These are phyloP conservation scores for Rutstroemia sp. DNA, from an alignment of 2,329 filamentous ascomycete species.

Conservation along the genomic window DNA sequence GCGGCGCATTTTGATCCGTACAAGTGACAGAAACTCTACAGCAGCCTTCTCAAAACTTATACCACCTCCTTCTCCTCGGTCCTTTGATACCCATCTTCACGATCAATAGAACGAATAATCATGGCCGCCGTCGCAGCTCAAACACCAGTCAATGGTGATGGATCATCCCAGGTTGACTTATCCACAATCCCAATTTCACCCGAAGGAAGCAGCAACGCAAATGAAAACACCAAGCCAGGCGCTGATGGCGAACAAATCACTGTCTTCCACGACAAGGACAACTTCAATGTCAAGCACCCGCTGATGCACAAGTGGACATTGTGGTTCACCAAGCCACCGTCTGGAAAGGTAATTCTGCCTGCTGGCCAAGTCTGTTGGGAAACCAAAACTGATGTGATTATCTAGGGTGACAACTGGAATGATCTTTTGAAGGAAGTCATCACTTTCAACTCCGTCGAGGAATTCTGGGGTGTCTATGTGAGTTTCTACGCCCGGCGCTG, in stretches of 20 bases:
- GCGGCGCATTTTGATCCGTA: conserved; percentile 1
- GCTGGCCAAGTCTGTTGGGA: background rate
- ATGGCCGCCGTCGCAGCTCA: conserved; percentile 24
- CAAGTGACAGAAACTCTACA: conserved; percentile 2
- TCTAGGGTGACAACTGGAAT: conserved; percentile 93
- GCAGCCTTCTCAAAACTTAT: background rate
- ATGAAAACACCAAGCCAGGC: conserved; percentile 34
- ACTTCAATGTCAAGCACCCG: conserved; percentile 99
- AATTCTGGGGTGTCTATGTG: conserved; percentile 99
- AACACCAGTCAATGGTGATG: conserved; percentile 14
- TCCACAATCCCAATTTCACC: conserved; percentile 62
- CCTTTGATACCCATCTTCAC: background rate
- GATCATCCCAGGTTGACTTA: conserved; percentile 51
- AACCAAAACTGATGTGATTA: conserved; percentile 19
- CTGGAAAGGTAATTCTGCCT: conserved; percentile 66
- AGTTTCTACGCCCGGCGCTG: conserved; percentile 32
- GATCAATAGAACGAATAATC: conserved; percentile 7
- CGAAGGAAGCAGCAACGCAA: conserved; percentile 50
- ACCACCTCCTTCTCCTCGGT: conserved; percentile 1
- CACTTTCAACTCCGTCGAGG: conserved; percentile 96
- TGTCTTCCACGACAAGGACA: conserved; percentile 96
- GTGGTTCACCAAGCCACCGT: conserved; percentile 98
- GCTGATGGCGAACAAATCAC: conserved; percentile 64
- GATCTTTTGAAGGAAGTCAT: conserved; percentile 97
- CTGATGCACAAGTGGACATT: conserved; percentile 97